Conservation (phyloP, 2,329 filamentous ascomycete species). For the Fragosphaeria purpurea region DNA sequence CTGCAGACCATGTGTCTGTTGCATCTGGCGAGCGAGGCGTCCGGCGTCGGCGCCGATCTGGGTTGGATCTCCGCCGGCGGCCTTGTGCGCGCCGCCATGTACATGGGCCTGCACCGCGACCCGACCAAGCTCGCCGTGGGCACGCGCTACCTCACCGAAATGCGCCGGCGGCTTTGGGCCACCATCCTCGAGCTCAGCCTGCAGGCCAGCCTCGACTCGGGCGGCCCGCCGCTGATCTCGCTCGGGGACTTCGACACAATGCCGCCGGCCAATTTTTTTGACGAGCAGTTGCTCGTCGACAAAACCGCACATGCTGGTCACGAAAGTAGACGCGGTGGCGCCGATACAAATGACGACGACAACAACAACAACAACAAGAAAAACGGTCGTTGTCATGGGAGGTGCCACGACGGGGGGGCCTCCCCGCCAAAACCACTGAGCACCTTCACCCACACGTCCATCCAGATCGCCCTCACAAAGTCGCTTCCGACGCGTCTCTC, state of each 20-base stretch:
- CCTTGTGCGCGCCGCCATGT: conserved; percentile 35
- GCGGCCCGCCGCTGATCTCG: conserved; percentile 34
- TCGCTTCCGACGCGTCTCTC: conserved; percentile 34
- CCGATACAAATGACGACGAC: too few relatives aligned
- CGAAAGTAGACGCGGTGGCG: too few relatives aligned
- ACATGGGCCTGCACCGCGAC: conserved; percentile 42
- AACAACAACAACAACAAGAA: too few relatives aligned
- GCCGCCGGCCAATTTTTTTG: conserved; percentile 38
- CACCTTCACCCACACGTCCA: conserved; percentile 35
- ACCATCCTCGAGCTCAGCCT: conserved; percentile 34
- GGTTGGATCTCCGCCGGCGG: conserved; percentile 37
- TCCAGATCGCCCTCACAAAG: conserved; percentile 35
- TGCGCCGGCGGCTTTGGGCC: conserved; percentile 30
- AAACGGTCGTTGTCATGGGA: too few relatives aligned
- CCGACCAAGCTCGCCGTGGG: conserved; percentile 28
- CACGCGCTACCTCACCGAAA: conserved; percentile 29
- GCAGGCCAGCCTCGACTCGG: conserved; percentile 34
- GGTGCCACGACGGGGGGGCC: background rate
- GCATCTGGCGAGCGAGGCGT: conserved; percentile 35
- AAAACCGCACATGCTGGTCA: conserved; percentile 10
- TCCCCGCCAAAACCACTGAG: conserved; percentile 22
- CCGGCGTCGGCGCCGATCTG: conserved; percentile 32
- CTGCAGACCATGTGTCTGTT: conserved; percentile 45
- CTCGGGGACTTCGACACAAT: conserved; percentile 37
- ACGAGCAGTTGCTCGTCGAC: conserved; percentile 31